Evolutionary conservation across 495 filamentous ascomycete genomes (phyloP).

Genomic region (Aspergillus sclerotioniger): DNA sequence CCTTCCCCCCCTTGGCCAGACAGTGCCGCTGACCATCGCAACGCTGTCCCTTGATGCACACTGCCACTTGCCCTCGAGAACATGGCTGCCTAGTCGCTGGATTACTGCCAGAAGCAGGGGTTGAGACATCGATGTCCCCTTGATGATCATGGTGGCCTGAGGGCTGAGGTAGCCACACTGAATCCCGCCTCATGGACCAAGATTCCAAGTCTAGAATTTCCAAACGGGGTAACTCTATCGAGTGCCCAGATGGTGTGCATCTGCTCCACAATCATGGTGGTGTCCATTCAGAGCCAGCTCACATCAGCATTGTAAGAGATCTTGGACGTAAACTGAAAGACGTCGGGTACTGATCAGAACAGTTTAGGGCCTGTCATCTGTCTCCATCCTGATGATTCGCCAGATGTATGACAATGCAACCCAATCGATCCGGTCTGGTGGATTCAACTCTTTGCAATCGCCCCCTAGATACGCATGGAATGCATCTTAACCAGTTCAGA

Average conservation of each 20-base stretch:
- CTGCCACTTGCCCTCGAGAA: background rate
- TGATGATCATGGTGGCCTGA: constrained; percentile 1
- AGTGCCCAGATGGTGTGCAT: background rate
- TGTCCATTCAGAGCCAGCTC: background rate
- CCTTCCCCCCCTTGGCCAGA: background rate
- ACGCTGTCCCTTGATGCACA: background rate
- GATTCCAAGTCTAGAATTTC: constrained; percentile 9
- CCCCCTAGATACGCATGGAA: constrained; percentile 11
- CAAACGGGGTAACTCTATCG: background rate
- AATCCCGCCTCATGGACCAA: background rate
- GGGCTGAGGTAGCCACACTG: background rate
- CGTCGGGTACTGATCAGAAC: background rate
- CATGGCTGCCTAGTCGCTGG: constrained; percentile 1
- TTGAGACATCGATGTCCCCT: constrained; percentile 5
- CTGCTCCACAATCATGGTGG: constrained; percentile 4
- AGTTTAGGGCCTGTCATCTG: constrained; percentile 1
- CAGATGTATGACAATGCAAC: constrained; percentile 16
- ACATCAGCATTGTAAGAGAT: background rate
- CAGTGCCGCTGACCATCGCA: background rate
- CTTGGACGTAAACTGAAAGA: background rate
- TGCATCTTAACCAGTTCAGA: constrained; percentile 5
- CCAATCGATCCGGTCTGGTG: constrained; percentile 1
- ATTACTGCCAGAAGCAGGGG: constrained; percentile 1
- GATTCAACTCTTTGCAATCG: background rate
- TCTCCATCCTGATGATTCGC: constrained; percentile 1